phyloP scores from a whole-genome alignment of 1,284 basidiomycete genomes.

The Sanghuangporus weigelae region DNA sequence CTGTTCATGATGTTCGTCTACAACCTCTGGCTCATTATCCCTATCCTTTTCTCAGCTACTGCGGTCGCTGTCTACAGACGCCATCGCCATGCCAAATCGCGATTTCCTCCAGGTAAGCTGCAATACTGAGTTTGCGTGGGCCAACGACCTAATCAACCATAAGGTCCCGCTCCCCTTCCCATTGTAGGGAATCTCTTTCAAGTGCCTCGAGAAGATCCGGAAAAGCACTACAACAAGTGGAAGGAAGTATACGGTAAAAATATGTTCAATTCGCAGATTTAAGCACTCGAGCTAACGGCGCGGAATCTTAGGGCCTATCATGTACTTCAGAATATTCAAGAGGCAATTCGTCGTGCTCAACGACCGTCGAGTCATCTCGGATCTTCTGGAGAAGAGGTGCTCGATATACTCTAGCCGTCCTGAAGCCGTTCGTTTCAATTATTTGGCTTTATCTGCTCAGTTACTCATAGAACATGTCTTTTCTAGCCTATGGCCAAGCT shows the following conservation, averaged over 20 bases:
- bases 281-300: not conserved
- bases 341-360: constrained; percentile 18
- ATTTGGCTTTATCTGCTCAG: not conserved
- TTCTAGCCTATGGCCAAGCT: constrained; percentile 5
- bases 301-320: not conserved
- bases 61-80: too few relatives aligned
- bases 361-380: constrained; percentile 10
- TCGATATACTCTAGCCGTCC: constrained; percentile 16
- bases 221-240: not conserved
- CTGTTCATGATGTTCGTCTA: too few relatives aligned
- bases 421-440: not conserved
- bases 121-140: too few relatives aligned
- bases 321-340: constrained; percentile 15
- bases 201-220: not conserved
- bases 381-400: constrained; percentile 19
- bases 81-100: too few relatives aligned
- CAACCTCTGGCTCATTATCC: too few relatives aligned
- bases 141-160: too few relatives aligned
- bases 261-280: not conserved
- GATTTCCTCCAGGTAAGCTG: too few relatives aligned
- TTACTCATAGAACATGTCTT: not conserved
- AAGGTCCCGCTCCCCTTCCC: not conserved
- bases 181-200: constrained; percentile 11
- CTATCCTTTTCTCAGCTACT: too few relatives aligned
- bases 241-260: not conserved